Percentiles rank a stretch among this genome's conserved stretches.
These are phyloP conservation scores for Phaeosphaeria sp. DNA, from an alignment of 2,329 filamentous ascomycete genomes.

Conservation along the genomic window DNA sequence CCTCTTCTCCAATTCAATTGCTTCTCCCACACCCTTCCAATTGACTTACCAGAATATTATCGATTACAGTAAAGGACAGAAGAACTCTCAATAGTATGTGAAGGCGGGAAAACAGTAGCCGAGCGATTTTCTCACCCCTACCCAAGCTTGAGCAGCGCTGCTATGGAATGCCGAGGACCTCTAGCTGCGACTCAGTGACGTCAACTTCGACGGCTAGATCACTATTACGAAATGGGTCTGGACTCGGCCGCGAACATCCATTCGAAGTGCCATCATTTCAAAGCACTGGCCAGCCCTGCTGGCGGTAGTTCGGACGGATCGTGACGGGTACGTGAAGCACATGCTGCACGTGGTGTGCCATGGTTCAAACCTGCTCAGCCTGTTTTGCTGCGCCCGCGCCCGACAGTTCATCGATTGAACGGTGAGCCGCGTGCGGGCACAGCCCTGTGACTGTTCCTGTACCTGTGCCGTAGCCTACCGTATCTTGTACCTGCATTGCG, in stretches of 20 bases:
- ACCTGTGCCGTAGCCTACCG: neutral
- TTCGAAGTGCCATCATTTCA: conserved; percentile 7
- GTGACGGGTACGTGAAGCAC: neutral
- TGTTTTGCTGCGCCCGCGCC: conserved; percentile 1
- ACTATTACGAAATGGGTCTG: conserved; percentile 4
- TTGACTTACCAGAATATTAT: neutral
- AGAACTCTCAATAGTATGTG: neutral
- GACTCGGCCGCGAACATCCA: neutral
- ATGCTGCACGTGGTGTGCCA: neutral
- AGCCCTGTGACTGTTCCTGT: conserved; percentile 5
- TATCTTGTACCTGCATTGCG: conserved; percentile 7
- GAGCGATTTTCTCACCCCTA: neutral
- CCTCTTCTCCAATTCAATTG: neutral
- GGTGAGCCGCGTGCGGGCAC: neutral
- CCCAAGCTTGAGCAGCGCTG: neutral
- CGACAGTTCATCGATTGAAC: neutral
- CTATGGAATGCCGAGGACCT: neutral
- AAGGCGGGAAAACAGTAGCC: neutral
- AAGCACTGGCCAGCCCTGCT: conserved; percentile 2
- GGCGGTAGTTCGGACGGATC: neutral
- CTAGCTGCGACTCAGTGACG: neutral
- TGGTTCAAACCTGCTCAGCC: neutral
- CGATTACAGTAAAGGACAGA: neutral
- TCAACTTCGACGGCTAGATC: neutral
- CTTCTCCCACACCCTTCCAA: neutral